These are phyloP conservation scores for Claviceps sp. DNA, from an alignment of 2,329 filamentous ascomycete genomes.

Conservation along the genomic window DNA sequence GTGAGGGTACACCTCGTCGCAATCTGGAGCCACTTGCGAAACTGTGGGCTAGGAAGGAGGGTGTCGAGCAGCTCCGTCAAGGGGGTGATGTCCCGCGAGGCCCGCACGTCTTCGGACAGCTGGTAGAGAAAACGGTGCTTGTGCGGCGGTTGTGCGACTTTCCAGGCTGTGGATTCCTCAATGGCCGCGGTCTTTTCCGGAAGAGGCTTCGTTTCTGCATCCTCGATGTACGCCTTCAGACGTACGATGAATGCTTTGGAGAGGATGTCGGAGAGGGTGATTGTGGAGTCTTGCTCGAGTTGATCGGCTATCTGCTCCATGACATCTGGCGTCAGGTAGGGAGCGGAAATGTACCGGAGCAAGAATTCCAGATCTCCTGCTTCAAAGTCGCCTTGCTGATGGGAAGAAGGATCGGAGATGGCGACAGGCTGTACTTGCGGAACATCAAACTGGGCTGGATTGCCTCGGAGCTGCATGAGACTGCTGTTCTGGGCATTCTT, in stretches of 20 bases:
- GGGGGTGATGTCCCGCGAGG: constrained; percentile 35
- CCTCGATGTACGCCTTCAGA: constrained; percentile 58
- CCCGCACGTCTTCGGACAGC: constrained; percentile 32
- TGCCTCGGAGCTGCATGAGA: constrained; percentile 82
- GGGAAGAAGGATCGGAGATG: constrained; percentile 25
- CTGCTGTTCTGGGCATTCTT: constrained; percentile 80
- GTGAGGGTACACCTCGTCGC: constrained; percentile 65
- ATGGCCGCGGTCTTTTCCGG: constrained; percentile 39
- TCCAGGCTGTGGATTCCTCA: constrained; percentile 49
- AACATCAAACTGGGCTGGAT: constrained; percentile 77
- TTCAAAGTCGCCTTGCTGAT: constrained; percentile 49
- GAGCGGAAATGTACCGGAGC: constrained; percentile 77
- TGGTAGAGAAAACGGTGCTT: constrained; percentile 89
- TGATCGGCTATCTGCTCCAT: constrained; percentile 67
- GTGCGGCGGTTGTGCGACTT: constrained; percentile 75
- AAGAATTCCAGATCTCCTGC: constrained; percentile 79
- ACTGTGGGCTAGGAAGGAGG: constrained; percentile 71
- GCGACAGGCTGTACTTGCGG: constrained; percentile 50
- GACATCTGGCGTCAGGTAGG: constrained; percentile 84
- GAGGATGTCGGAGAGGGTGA: constrained; percentile 34
- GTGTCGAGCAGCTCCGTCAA: constrained; percentile 69
- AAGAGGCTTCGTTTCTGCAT: constrained; percentile 40
- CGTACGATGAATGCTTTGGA: constrained; percentile 64
- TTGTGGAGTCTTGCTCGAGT: constrained; percentile 72
- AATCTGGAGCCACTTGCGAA: constrained; percentile 78